Base-by-base conservation (phyloP, 345 rosid genomes). In the Moricandia arvensis region DNA sequence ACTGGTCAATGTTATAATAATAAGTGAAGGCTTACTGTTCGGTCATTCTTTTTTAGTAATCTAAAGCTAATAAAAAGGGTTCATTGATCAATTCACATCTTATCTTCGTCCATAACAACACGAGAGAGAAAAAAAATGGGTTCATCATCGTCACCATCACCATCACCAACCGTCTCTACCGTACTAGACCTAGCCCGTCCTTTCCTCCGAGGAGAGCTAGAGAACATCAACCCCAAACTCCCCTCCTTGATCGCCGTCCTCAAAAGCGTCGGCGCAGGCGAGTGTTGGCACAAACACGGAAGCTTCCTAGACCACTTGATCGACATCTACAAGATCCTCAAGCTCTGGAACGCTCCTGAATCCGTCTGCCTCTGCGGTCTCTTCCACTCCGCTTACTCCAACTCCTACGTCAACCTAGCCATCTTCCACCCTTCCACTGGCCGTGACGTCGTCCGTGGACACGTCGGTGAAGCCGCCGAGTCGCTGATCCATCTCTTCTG, bases 251-350 rank as follows among this genome's bases (percentile, higher is more conserved):
- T 95, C 12, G 76, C 90, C 26, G 90, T 89, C 37, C 80, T 95
- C 51, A 92, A 91, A 12, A 89, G 97, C 34, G 96, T 87, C 8
- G 97, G 99, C 10, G 99, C 97, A 1, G 99, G 97, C 5, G 99
- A 95, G 88, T 95, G 99, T 82, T 95, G 97, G 97, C 99, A 95
- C 85, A 95, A 95, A 79, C 97, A 92, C 74, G 97, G 97, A 12
- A 92, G 90, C 85, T 95, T 95, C 82, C 82, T 94, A 1, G 89
- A 94, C 8, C 99, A 95, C 80, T 80, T 95, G 7, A 66, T 92
- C 12, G 96, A 95, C 73, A 85, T 92, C 37, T 89, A 95, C 79
- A 89, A 93, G 10, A 82, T 95, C 41, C 97, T 91, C 58, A 88
- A 85, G 78, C 72, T 90, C 2, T 94, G 98, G 98, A 85, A 78